Percentiles rank a stretch among this genome's conserved stretches.
Conservation (phyloP, 1,284 basidiomycete genomes). For the Dichomitus squalens region DNA sequence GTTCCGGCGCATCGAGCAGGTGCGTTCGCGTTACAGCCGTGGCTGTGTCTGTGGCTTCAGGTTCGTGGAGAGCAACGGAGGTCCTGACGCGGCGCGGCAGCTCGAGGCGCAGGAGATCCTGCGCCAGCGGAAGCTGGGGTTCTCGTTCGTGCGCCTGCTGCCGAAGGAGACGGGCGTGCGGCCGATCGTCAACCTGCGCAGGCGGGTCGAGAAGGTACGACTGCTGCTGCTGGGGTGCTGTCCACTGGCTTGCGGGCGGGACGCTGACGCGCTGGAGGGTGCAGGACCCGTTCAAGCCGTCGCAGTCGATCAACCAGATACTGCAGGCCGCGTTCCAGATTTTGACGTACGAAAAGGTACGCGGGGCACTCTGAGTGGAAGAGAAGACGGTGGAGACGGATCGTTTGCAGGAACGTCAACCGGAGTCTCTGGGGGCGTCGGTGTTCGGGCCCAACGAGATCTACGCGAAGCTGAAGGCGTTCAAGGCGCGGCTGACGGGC, state of each 20-base stretch:
- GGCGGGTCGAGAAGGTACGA: conserved; percentile 47
- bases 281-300: conserved; percentile 11
- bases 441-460: conserved; percentile 86
- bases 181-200: conserved; percentile 91
- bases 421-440: conserved; percentile 72
- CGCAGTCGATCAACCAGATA: conserved; percentile 83
- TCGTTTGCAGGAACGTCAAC: conserved; percentile 62
- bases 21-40: too few relatives aligned
- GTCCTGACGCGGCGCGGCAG: conserved; percentile 37
- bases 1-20: conserved; percentile 64
- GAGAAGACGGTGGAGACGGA: too few relatives aligned
- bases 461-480: conserved; percentile 71
- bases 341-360: conserved; percentile 83
- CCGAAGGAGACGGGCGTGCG: conserved; percentile 95
- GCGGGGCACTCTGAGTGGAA: not conserved
- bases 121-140: conserved; percentile 72
- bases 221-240: not conserved
- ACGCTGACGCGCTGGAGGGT: not conserved
- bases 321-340: conserved; percentile 85
- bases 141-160: conserved; percentile 85
- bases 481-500: conserved; percentile 60
- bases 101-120: conserved; percentile 65
- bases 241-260: not conserved
- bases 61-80: not conserved
- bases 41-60: too few relatives aligned